phyloP scores from a whole-genome alignment of 305 asterid genomes.

The Fraxinus greggii region DNA sequence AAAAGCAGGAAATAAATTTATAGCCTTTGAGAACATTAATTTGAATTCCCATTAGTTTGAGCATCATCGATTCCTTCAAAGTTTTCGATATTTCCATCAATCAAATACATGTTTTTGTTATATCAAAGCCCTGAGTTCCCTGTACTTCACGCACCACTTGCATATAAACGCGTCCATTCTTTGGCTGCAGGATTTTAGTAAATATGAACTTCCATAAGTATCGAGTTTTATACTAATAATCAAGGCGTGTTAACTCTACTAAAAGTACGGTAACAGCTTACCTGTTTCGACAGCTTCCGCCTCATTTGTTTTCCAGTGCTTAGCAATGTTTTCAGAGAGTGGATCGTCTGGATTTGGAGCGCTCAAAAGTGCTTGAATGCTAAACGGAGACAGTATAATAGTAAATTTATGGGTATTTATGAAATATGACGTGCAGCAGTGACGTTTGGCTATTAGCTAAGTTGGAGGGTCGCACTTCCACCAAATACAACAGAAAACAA shows the following conservation, averaged over 20 bases:
- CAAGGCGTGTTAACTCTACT: background rate
- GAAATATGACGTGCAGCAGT: background rate
- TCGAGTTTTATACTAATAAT: background rate
- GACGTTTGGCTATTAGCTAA: background rate
- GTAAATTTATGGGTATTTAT: background rate
- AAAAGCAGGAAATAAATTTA: constrained; percentile 21
- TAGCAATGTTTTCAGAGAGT: constrained; percentile 93
- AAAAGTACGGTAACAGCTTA: constrained; percentile 13
- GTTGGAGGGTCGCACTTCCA: background rate
- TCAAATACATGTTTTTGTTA: constrained; percentile 37
- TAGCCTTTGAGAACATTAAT: constrained; percentile 15
- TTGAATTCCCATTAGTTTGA: constrained; percentile 23
- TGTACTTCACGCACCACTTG: constrained; percentile 49
- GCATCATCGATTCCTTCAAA: constrained; percentile 35
- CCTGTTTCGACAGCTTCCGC: constrained; percentile 97
- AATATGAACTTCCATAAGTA: background rate
- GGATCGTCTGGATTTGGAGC: constrained; percentile 99
- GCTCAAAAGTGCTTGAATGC: constrained; percentile 97
- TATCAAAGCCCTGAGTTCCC: constrained; percentile 24
- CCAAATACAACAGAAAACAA: background rate
- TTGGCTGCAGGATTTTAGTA: constrained; percentile 45
- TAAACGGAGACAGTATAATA: constrained; percentile 24
- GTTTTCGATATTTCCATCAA: constrained; percentile 30
- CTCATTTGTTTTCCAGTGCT: constrained; percentile 95
- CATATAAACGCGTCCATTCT: constrained; percentile 67